Evolutionary conservation across 257 asterid genomes (phyloP).

Genomic region (Salvia hispanica): DNA sequence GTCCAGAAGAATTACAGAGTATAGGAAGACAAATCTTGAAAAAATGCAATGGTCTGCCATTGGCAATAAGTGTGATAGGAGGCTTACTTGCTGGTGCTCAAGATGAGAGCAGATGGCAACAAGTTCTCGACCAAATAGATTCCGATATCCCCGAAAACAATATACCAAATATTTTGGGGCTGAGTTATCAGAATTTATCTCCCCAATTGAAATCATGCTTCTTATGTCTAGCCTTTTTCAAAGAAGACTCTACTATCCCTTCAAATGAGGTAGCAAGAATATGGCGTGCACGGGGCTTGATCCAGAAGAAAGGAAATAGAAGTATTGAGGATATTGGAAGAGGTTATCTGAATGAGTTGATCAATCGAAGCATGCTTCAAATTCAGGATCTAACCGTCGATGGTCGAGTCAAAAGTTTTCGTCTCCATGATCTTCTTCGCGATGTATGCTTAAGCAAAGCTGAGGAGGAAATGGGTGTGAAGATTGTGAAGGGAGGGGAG

Average conservation of each 20-base stretch:
- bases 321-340: slow-evolving; percentile 27
- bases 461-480: slow-evolving; percentile 30
- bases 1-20: slow-evolving; percentile 24
- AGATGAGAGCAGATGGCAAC: slow-evolving; percentile 28
- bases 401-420: slow-evolving; percentile 16
- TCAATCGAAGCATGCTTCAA: slow-evolving; percentile 9
- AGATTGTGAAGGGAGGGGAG: slow-evolving; percentile 16
- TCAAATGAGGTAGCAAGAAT: slow-evolving; percentile 19
- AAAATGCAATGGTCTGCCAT: slow-evolving; percentile 35
- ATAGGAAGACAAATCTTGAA: slow-evolving; percentile 28
- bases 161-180: slow-evolving; percentile 1
- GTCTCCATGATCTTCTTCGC: slow-evolving; percentile 31
- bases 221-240: slow-evolving; percentile 30
- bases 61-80: slow-evolving; percentile 31
- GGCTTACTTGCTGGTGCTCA: slow-evolving; percentile 21
- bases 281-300: slow-evolving; percentile 40
- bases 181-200: slow-evolving; percentile 37
- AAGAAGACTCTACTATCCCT: slow-evolving; percentile 28
- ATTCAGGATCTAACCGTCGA: not conserved
- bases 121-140: not conserved
- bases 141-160: not conserved
- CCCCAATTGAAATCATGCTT: slow-evolving; percentile 34
- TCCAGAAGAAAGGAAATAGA: not conserved
- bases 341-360: slow-evolving; percentile 31
- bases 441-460: slow-evolving; percentile 28